A percentile compares a stretch with the other conserved stretches of the same genome.
Evolutionary conservation across 169 alveolate species (phyloP).

Genomic region (Plasmodium knowlesi): DNA sequence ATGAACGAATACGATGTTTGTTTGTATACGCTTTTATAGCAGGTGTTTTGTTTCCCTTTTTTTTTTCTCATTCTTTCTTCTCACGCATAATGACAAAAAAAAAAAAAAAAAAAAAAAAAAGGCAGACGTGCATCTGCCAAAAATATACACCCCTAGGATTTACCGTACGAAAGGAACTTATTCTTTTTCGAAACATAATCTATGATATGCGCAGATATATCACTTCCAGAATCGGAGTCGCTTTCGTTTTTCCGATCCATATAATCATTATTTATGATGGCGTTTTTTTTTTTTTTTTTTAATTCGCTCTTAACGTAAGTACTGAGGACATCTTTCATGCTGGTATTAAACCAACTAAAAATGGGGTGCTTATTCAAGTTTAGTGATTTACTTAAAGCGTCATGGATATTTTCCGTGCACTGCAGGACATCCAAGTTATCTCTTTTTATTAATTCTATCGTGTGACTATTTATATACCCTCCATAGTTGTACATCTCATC

Average conservation of each 20-base stretch:
- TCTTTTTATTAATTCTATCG: slow-evolving; percentile 33
- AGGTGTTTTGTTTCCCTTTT: neutral
- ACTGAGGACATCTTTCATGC: slow-evolving; percentile 57
- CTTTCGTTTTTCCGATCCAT: slow-evolving; percentile 26
- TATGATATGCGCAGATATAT: slow-evolving; percentile 57
- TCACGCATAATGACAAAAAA: neutral
- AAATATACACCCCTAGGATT: neutral
- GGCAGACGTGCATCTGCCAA: neutral
- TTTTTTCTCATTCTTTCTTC: neutral
- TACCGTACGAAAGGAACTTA: neutral
- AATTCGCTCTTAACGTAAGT: slow-evolving; percentile 45
- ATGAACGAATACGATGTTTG: neutral
- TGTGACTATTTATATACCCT: slow-evolving; percentile 52
- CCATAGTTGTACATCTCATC: slow-evolving; percentile 71
- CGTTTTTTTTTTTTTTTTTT: slow-evolving; percentile 52
- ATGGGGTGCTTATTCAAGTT: slow-evolving; percentile 54
- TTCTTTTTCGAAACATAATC: slow-evolving; percentile 46
- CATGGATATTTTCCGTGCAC: slow-evolving; percentile 24
- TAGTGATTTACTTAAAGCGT: slow-evolving; percentile 43
- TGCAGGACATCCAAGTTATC: slow-evolving; percentile 30
- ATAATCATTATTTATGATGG: slow-evolving; percentile 8
- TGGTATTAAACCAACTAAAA: slow-evolving; percentile 65
- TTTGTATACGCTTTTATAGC: neutral
- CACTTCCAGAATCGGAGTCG: slow-evolving; percentile 59
- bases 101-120: neutral